These are phyloP conservation scores for Globisporangium uncinulatum DNA, from an alignment of 352 stramenopile genomes.

Conservation along the genomic window DNA sequence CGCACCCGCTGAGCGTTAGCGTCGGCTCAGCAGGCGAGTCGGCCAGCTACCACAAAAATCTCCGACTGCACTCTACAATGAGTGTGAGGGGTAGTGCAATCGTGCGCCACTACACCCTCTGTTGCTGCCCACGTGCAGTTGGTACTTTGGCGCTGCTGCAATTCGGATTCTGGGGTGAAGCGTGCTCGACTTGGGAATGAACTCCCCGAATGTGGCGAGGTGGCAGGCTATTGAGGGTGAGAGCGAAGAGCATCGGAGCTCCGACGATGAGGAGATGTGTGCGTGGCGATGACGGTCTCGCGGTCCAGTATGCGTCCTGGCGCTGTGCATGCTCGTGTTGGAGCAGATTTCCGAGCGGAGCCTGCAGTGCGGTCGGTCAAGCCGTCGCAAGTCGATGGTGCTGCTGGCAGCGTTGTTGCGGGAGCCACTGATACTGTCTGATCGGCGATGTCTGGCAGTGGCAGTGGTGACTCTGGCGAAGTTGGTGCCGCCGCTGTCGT, in stretches of 20 bases:
- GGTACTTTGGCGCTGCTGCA: constrained; percentile 2
- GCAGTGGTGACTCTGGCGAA: no score
- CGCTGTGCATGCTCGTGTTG: background rate
- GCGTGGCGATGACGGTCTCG: no score
- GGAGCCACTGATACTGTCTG: background rate
- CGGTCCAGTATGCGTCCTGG: background rate
- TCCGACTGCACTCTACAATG: no score
- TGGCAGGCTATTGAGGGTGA: background rate
- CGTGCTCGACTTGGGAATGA: constrained; percentile 3
- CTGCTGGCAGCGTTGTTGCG: background rate
- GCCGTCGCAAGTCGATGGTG: background rate
- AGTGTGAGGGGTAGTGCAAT: no score
- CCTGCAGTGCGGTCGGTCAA: background rate
- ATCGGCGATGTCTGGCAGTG: no score
- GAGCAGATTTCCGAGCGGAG: background rate
- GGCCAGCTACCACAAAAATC: no score
- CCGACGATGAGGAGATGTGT: constrained; percentile 1
- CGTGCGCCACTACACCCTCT: background rate
- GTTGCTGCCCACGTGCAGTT: constrained; percentile 6
- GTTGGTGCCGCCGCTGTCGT: no score
- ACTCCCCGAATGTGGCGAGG: constrained; percentile 1
- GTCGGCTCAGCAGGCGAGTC: no score
- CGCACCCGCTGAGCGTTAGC: no score
- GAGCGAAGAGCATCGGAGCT: constrained; percentile 4
- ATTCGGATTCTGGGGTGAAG: background rate